Evolutionary conservation across 345 rosid genomes (phyloP).

Genomic region (Euphorbia lathyris): DNA sequence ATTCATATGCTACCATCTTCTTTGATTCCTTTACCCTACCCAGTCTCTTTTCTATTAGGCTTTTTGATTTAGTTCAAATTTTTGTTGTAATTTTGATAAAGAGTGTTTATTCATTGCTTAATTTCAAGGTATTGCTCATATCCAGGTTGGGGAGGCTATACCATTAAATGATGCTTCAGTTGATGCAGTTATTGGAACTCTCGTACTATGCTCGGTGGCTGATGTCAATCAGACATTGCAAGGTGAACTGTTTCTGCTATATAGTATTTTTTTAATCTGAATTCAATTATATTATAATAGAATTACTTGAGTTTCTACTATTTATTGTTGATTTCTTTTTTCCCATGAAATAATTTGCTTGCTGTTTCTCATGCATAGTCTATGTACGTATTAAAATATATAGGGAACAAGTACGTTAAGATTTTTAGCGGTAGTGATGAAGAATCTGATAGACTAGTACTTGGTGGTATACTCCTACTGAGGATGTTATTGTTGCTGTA

Average conservation of each 20-base stretch:
- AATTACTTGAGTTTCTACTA: background rate
- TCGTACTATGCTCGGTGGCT: constrained; percentile 74
- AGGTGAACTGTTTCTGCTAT: constrained; percentile 36
- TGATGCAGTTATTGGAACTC: constrained; percentile 84
- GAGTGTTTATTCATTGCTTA: background rate
- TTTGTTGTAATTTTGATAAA: background rate
- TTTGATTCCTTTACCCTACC: background rate
- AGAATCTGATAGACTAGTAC: no score
- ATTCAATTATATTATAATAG: no score
- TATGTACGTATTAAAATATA: no score
- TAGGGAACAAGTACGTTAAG: no score
- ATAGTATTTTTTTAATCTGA: background rate
- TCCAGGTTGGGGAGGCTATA: constrained; percentile 77
- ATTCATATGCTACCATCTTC: background rate
- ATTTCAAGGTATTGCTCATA: constrained; percentile 1
- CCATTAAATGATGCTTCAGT: constrained; percentile 71
- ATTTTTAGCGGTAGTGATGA: no score
- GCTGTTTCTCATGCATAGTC: background rate
- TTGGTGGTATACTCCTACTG: no score
- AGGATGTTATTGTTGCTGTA: no score
- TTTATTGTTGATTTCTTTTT: background rate
- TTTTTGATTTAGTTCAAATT: background rate
- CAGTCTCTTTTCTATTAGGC: background rate
- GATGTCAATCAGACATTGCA: constrained; percentile 53
- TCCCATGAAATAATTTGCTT: background rate